phyloP scores from a whole-genome alignment of 2,329 filamentous ascomycete genomes.

The Hypoxylon sp. region DNA sequence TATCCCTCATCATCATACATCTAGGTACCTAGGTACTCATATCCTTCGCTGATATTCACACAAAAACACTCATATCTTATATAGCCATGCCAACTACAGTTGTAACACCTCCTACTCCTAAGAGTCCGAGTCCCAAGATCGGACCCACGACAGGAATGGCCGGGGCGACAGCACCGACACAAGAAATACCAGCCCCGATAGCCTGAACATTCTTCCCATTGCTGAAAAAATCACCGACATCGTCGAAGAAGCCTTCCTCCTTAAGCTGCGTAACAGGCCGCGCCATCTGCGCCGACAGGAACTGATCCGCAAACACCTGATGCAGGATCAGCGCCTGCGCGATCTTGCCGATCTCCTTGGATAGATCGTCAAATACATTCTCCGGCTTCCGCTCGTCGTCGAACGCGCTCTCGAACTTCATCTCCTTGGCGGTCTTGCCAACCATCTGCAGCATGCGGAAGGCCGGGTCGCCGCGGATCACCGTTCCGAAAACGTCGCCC shows the following conservation, averaged over 20 bases:
- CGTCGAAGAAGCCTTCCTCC: constrained; percentile 26
- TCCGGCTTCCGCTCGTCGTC: constrained; percentile 7
- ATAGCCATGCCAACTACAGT: constrained; percentile 10
- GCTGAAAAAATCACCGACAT: constrained; percentile 24
- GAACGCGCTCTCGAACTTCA: constrained; percentile 12
- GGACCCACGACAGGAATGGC: constrained; percentile 4
- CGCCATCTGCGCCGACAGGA: constrained; percentile 24
- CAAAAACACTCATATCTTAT: neutral
- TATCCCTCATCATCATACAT: neutral
- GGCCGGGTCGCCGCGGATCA: neutral
- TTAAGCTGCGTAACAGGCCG: constrained; percentile 14
- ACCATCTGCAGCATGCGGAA: constrained; percentile 3
- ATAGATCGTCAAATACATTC: constrained; percentile 16
- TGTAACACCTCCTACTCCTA: neutral
- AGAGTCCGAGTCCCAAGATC: constrained; percentile 15
- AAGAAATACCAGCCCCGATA: neutral
- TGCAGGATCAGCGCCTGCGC: constrained; percentile 16
- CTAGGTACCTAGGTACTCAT: neutral
- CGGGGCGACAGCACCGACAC: neutral
- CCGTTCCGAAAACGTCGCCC: constrained; percentile 13
- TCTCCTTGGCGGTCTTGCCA: neutral
- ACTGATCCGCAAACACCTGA: constrained; percentile 21
- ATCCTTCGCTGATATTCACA: neutral
- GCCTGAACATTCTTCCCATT: constrained; percentile 12
- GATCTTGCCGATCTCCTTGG: constrained; percentile 1